Evolutionary conservation across 176 grass and related monocot species (phyloP).

Genomic region (Phyllostachys edulis): DNA sequence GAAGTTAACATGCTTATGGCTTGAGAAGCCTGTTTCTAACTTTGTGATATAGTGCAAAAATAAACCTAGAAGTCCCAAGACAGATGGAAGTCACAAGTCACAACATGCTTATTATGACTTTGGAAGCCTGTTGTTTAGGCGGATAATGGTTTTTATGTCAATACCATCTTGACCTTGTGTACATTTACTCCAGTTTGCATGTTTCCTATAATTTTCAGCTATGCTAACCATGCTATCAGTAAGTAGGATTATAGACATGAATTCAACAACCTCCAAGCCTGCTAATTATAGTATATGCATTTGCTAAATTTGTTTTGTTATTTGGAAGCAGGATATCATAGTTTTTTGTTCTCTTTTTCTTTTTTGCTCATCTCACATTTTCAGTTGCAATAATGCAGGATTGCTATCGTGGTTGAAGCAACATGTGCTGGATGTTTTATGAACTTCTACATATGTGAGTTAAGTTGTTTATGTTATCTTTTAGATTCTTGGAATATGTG

Average conservation of each 20-base stretch:
- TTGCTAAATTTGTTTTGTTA: not conserved
- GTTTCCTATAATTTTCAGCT: not conserved
- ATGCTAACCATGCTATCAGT: conserved; percentile 8
- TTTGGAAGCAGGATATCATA: not conserved
- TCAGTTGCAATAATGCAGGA: conserved; percentile 50
- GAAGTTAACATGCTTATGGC: conserved; percentile 5
- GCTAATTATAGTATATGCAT: not conserved
- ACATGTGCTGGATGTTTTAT: conserved; percentile 83
- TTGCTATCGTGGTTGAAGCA: conserved; percentile 70
- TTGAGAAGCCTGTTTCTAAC: not conserved
- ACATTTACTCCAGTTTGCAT: not conserved
- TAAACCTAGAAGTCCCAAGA: not conserved
- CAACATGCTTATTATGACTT: not conserved
- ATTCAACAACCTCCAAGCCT: conserved; percentile 5
- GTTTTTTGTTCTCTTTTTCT: not conserved
- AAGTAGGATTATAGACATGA: conserved; percentile 14
- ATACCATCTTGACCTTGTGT: not conserved
- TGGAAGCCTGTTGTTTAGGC: not conserved
- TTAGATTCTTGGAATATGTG: not conserved
- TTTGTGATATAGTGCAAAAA: not conserved
- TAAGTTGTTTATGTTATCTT: conserved; percentile 18
- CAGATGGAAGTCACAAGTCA: not conserved
- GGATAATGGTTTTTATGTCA: not conserved
- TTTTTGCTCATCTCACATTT: conserved; percentile 17
- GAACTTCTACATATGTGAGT: conserved; percentile 91